These are phyloP conservation scores for Suhomyces coccinellae DNA, from an alignment of 1,139 yeast genomes.

Conservation along the genomic window DNA sequence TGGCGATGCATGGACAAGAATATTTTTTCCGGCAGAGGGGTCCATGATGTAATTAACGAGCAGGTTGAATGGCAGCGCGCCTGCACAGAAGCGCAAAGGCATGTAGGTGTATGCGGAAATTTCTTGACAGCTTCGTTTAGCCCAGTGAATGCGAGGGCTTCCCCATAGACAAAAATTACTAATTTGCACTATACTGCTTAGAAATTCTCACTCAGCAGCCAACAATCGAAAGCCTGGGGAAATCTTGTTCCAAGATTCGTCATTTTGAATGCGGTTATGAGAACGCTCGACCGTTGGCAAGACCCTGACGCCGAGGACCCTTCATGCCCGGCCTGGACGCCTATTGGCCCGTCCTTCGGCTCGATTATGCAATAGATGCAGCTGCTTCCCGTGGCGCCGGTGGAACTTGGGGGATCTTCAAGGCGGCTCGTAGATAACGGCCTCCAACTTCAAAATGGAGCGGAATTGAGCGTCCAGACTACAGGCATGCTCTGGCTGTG, in stretches of 20 bases:
- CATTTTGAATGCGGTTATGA: not conserved
- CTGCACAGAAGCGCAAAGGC: not conserved
- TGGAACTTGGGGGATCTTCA: not conserved
- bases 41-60: conserved; percentile 1
- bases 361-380: too few relatives aligned
- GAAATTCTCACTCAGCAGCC: not conserved
- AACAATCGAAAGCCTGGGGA: not conserved
- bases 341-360: not conserved
- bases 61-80: not conserved
- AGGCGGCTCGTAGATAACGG: too few relatives aligned
- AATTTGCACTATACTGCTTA: conserved; percentile 6
- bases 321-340: not conserved
- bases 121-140: conserved; percentile 10
- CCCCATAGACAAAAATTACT: conserved; percentile 3
- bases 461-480: too few relatives aligned
- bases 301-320: conserved; percentile 3
- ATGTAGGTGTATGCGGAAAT: not conserved
- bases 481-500: too few relatives aligned
- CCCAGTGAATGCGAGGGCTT: not conserved
- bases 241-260: not conserved
- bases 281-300: not conserved
- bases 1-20: not conserved
- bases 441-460: too few relatives aligned
- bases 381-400: too few relatives aligned
- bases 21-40: conserved; percentile 1